phyloP scores from a whole-genome alignment of 73 alveolate genomes.

The Tetrahymena borealis region DNA sequence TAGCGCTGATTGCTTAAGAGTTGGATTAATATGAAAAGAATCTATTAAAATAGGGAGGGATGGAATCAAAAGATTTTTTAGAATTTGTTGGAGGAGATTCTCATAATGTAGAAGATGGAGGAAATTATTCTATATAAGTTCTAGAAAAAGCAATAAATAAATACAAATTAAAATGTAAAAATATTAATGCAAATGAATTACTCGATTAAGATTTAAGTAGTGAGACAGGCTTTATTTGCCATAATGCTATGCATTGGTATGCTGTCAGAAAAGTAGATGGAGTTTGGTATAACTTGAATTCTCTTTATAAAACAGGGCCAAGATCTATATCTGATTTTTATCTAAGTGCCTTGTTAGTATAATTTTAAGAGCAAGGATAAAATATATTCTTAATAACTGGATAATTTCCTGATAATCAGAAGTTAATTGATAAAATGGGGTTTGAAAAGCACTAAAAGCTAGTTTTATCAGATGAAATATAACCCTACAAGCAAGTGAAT shows the following conservation, averaged over 20 bases:
- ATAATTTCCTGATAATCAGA: conserved; percentile 23
- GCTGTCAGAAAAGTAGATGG: conserved; percentile 81
- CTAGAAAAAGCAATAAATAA: conserved; percentile 69
- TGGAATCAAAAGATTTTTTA: conserved; percentile 19
- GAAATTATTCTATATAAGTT: conserved; percentile 81
- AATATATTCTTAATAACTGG: conserved; percentile 78
- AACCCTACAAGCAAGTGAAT: not conserved
- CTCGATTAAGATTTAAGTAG: conserved; percentile 27
- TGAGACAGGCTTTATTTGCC: conserved; percentile 82
- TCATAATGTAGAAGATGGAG: conserved; percentile 86
- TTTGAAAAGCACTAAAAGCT: not conserved
- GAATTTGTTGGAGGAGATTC: conserved; percentile 37
- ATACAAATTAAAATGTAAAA: conserved; percentile 62
- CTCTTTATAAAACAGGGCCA: conserved; percentile 85
- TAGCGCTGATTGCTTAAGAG: conserved; percentile 68
- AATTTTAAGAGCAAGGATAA: conserved; percentile 74
- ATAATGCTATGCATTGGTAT: conserved; percentile 89
- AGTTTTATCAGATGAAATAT: not conserved
- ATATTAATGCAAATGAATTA: not conserved
- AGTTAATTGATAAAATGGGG: not conserved
- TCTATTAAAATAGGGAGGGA: conserved; percentile 44
- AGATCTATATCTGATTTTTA: conserved; percentile 78
- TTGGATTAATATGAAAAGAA: conserved; percentile 67
- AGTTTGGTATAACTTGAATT: conserved; percentile 88
- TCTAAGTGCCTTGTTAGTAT: conserved; percentile 72